Evolutionary conservation across 257 asterid genomes (phyloP).

Genomic region (Dorcoceras hygrometricum): DNA sequence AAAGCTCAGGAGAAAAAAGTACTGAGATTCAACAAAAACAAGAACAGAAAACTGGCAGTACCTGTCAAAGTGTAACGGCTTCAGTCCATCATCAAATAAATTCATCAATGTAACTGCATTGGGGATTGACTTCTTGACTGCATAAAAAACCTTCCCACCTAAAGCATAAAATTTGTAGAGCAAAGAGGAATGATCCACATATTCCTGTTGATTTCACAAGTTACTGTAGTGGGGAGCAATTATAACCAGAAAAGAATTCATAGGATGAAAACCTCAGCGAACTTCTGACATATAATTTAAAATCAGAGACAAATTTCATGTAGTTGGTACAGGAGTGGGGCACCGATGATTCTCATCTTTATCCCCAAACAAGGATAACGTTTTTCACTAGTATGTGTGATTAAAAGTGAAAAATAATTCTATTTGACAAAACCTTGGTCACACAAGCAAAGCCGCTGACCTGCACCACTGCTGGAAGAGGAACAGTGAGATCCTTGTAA

Average conservation of each 20-base stretch:
- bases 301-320: constrained; percentile 10
- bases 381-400: constrained; percentile 2
- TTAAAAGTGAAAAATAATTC: constrained; percentile 12
- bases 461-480: constrained; percentile 95
- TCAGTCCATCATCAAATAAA: constrained; percentile 47
- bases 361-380: background rate
- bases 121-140: constrained; percentile 84
- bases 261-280: constrained; percentile 15
- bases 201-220: constrained; percentile 54
- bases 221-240: constrained; percentile 18
- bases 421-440: constrained; percentile 20
- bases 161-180: constrained; percentile 82
- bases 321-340: background rate
- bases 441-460: constrained; percentile 34
- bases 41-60: constrained; percentile 23
- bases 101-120: constrained; percentile 67
- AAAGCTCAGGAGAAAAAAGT: constrained; percentile 11
- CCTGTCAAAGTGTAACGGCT: constrained; percentile 92
- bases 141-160: constrained; percentile 71
- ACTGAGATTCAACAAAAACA: constrained; percentile 8
- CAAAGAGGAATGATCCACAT: constrained; percentile 88
- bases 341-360: constrained; percentile 12
- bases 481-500: constrained; percentile 77
- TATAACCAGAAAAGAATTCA: constrained; percentile 23
- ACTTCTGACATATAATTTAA: constrained; percentile 1